Conservation (phyloP, 2,329 filamentous ascomycete species). For the Aspergillus sp. region DNA sequence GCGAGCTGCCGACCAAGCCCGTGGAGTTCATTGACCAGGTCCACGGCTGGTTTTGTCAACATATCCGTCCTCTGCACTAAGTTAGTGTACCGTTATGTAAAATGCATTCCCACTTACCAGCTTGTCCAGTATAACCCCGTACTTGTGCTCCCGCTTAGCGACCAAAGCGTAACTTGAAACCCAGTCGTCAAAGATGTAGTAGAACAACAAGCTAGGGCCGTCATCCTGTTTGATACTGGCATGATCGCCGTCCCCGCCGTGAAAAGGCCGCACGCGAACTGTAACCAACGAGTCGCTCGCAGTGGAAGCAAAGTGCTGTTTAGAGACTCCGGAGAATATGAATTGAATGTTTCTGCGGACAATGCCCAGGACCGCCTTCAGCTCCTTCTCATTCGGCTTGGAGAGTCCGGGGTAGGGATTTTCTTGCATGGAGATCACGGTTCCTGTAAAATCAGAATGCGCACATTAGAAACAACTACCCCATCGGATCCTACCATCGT, state of each 20-base stretch:
- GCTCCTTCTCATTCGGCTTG: slow-evolving; percentile 26
- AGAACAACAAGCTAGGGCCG: slow-evolving; percentile 61
- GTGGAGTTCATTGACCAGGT: slow-evolving; percentile 52
- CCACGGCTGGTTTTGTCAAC: slow-evolving; percentile 49
- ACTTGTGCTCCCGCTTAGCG: slow-evolving; percentile 54
- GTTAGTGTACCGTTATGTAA: slow-evolving; percentile 6
- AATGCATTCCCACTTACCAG: slow-evolving; percentile 38
- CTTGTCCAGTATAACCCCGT: slow-evolving; percentile 47
- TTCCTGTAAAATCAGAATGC: slow-evolving; percentile 46
- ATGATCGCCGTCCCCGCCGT: slow-evolving; percentile 27
- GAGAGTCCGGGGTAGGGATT: slow-evolving; percentile 50
- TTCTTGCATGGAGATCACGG: slow-evolving; percentile 69
- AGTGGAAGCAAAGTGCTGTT: slow-evolving; percentile 45
- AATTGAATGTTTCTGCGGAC: slow-evolving; percentile 58
- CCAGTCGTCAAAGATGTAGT: slow-evolving; percentile 68
- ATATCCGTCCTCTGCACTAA: slow-evolving; percentile 49
- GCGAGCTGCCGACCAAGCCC: slow-evolving; percentile 60
- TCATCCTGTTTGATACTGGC: slow-evolving; percentile 46
- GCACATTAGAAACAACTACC: background rate
- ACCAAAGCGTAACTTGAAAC: slow-evolving; percentile 61
- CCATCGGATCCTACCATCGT: slow-evolving; percentile 52
- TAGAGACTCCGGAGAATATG: slow-evolving; percentile 61
- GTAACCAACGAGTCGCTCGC: slow-evolving; percentile 52
- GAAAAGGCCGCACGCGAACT: slow-evolving; percentile 41
- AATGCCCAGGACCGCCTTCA: slow-evolving; percentile 29